Base-by-base conservation (phyloP, 2,329 filamentous ascomycete species). In the Drechslerella dactyloides region DNA sequence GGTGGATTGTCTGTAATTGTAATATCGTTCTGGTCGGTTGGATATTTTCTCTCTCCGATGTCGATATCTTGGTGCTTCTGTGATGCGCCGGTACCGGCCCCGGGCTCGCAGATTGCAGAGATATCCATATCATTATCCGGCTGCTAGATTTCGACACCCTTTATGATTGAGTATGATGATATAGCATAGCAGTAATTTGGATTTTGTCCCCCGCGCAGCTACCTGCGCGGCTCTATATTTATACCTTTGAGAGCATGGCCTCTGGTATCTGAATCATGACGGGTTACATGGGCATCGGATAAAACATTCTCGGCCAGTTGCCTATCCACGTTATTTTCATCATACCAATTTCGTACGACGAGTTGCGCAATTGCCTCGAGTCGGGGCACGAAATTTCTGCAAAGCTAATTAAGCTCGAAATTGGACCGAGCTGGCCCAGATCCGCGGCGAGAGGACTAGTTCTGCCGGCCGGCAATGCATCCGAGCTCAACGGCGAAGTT, bases 251-350 rank as follows among this genome's bases (percentile, higher is more conserved):
- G 13, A 37, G 13, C 13, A 42, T 17, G n/a, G 37, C 4, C 11
- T 42, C n/a, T 42, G 37, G 13, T 13, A 4, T 42, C 37, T 13
- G 11, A 42, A 6, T 2, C 15, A 6, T 15, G n/a, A 17, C 13
- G 13, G n/a, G 2, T 2, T 4, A 42, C n/a, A 27, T 53, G 21
- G 8, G 15, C 10, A 8, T 56, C 57, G 56, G 56, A 52, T 61
- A 61, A 68, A 21, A 27, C 2, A 19, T 19, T 21, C 37, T 69
- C 64, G 64, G 64, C 23, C 56, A 61, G 37, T 69, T 69, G 27
- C 64, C 56, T 69, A 69, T 51, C 30, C 30, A 17, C 44, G 10
- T 37, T 51, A 21, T 4, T 37, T 5, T 1, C 23, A 44, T 33
- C 27, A 33, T 33, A 4, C 27, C 27, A 4, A 3, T 33, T 33